Evolutionary conservation across 805 yeast genomes (phyloP).

Genomic region (Candida quercuum): DNA sequence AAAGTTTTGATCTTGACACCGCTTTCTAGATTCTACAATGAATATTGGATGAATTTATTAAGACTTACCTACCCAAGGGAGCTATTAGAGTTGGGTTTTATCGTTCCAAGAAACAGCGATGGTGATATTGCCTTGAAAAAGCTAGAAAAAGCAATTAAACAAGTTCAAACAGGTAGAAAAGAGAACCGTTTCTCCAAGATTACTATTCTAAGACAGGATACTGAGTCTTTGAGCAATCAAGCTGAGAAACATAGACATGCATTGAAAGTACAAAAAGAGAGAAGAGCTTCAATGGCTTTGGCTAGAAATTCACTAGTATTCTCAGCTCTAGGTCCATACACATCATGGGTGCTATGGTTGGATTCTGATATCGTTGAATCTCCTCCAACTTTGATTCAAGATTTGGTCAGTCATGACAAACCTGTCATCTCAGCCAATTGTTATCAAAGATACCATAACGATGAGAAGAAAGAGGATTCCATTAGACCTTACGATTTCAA

Average conservation of each 20-base stretch:
- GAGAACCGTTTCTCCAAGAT: constrained; percentile 72
- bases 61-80: constrained; percentile 78
- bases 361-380: constrained; percentile 94
- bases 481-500: constrained; percentile 92
- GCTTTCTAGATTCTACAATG: constrained; percentile 77
- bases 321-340: constrained; percentile 82
- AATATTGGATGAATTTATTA: constrained; percentile 83
- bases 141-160: constrained; percentile 72
- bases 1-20: constrained; percentile 86
- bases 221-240: constrained; percentile 69
- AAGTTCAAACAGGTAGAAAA: constrained; percentile 58
- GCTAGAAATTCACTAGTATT: constrained; percentile 90
- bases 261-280: constrained; percentile 73
- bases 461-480: constrained; percentile 46
- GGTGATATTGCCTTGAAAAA: constrained; percentile 76
- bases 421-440: constrained; percentile 91
- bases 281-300: constrained; percentile 87
- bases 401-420: constrained; percentile 77
- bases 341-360: constrained; percentile 95
- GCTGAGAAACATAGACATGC: constrained; percentile 90
- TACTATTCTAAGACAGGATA: constrained; percentile 87
- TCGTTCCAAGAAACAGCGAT: constrained; percentile 73
- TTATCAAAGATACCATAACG: constrained; percentile 72
- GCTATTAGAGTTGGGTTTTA: constrained; percentile 83
- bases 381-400: constrained; percentile 79